Conservation (phyloP, 2,329 filamentous ascomycete species). For the Fusarium goolgardi region DNA sequence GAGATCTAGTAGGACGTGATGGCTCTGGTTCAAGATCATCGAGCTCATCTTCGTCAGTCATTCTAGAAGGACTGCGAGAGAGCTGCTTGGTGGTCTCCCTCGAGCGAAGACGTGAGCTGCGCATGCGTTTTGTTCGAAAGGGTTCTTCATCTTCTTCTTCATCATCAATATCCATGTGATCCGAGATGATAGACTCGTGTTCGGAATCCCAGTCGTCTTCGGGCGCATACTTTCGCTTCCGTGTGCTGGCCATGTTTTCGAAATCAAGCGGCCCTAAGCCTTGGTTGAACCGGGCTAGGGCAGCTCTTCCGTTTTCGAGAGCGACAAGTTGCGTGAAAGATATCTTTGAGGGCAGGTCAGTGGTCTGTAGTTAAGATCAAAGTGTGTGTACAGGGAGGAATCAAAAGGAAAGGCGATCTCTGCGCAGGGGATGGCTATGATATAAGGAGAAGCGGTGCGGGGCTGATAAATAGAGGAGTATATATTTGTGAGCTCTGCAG, state of each 20-base stretch:
- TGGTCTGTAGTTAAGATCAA: background rate
- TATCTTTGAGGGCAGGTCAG: conserved; percentile 48
- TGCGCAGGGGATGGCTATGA: conserved; percentile 4
- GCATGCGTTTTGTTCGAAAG: conserved; percentile 17
- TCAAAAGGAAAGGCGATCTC: background rate
- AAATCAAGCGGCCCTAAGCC: conserved; percentile 21
- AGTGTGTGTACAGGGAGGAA: background rate
- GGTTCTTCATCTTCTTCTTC: conserved; percentile 41
- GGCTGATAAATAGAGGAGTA: conserved; percentile 29
- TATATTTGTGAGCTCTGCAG: conserved; percentile 26
- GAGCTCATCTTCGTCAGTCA: conserved; percentile 39
- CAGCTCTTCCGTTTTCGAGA: conserved; percentile 50
- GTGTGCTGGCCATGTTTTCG: conserved; percentile 31
- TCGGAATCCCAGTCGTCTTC: conserved; percentile 49
- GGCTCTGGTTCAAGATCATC: conserved; percentile 24
- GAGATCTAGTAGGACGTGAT: conserved; percentile 25
- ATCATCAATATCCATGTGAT: conserved; percentile 47
- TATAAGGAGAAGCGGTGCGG: conserved; percentile 14
- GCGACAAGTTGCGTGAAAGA: conserved; percentile 47
- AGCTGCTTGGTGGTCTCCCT: conserved; percentile 42
- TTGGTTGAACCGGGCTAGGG: conserved; percentile 45
- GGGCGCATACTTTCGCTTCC: conserved; percentile 50
- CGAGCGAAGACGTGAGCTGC: conserved; percentile 41
- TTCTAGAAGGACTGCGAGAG: conserved; percentile 30
- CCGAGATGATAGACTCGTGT: conserved; percentile 38